Percentiles rank a stretch among this genome's conserved stretches.
Evolutionary conservation across 2,329 filamentous ascomycete species (phyloP).

Genomic region (Penicillium verrucosum): DNA sequence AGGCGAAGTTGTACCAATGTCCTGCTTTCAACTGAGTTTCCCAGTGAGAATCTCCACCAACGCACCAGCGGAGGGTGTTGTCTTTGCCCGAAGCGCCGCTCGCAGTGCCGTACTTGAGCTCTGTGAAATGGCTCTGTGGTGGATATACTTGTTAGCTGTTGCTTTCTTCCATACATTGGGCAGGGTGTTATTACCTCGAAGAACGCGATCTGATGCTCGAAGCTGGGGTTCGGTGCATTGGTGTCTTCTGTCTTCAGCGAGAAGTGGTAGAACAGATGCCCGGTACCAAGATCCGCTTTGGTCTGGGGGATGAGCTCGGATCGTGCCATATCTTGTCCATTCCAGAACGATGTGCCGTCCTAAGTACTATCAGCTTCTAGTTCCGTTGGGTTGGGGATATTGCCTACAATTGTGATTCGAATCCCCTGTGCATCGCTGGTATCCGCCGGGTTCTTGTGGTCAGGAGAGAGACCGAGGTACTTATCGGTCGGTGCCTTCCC

Average conservation of each 20-base stretch:
- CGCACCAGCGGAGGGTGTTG: constrained; percentile 62
- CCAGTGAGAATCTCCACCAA: constrained; percentile 61
- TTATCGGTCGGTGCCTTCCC: constrained; percentile 49
- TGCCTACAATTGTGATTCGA: constrained; percentile 60
- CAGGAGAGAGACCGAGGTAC: constrained; percentile 61
- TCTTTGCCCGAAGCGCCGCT: constrained; percentile 48
- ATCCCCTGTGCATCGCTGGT: constrained; percentile 60
- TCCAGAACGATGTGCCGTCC: constrained; percentile 58
- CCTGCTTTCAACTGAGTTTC: constrained; percentile 58
- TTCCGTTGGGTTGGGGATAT: constrained; percentile 36
- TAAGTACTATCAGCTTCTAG: neutral
- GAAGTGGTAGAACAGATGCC: constrained; percentile 71
- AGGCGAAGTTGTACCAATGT: constrained; percentile 73
- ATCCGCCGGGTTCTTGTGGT: constrained; percentile 65
- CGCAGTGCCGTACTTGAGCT: constrained; percentile 62
- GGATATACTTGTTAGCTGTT: neutral
- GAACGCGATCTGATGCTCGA: constrained; percentile 66
- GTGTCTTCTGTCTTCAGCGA: constrained; percentile 58
- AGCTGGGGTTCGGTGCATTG: constrained; percentile 59
- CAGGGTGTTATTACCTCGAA: constrained; percentile 38
- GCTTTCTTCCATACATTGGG: no score
- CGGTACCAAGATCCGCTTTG: constrained; percentile 60
- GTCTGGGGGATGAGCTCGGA: constrained; percentile 73
- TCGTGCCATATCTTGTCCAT: constrained; percentile 68
- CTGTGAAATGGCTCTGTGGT: constrained; percentile 69